Evolutionary conservation across 768 basidiomycete species (phyloP), one percentile per base, ranked within the genome.

Genomic region (Tulasnella sp.): DNA sequence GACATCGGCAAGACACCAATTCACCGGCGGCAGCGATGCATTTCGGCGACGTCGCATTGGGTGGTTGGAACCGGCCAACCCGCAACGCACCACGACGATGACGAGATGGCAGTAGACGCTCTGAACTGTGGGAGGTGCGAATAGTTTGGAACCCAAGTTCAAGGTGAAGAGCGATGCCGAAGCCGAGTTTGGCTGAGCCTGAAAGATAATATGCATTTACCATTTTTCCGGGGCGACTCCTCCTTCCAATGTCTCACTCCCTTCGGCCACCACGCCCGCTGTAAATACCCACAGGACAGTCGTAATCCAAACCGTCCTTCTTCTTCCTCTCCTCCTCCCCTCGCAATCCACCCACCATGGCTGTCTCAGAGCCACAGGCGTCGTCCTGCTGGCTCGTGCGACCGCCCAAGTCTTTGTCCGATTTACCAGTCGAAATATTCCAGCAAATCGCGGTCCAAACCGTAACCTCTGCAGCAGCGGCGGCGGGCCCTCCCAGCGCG

Each of bases 401-500:
- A 7, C 54, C 54, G 6, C 54, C 54, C n/a, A 54, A 54, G n/a
- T 54, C 54, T 14, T n/a, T 54, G 54, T 54, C 54, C 22, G 54
- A 54, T 54, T 54, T 54, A 54, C 54, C 54, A 0, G 11, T 54
- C 54, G 54, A 54, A 54, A n/a, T 54, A 69, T 16, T 82, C 44
- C 80, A 82, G 37, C 16, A 54, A 31, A 81, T 82, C 64, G 81
- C 81, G 12, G 41, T 82, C 44, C 44, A 76, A 18, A 41, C 74
- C 69, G 73, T 69, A 28, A 42, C 20, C 12, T 24, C 37, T n/a
- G 24, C 22, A 5, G 24, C 54, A 24, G 54, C 54, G n/a, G 18
- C 50, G 6, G 22, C 20, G 9, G 81, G 81, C 14, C 81, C 81
- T 3, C 81, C 81, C 14, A 37, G 24, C 24, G 20, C 18, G 22